A percentile compares a stretch with the other conserved stretches of the same genome.
phyloP scores from a whole-genome alignment of 2,329 filamentous ascomycete species.

The Apiospora sp. region DNA sequence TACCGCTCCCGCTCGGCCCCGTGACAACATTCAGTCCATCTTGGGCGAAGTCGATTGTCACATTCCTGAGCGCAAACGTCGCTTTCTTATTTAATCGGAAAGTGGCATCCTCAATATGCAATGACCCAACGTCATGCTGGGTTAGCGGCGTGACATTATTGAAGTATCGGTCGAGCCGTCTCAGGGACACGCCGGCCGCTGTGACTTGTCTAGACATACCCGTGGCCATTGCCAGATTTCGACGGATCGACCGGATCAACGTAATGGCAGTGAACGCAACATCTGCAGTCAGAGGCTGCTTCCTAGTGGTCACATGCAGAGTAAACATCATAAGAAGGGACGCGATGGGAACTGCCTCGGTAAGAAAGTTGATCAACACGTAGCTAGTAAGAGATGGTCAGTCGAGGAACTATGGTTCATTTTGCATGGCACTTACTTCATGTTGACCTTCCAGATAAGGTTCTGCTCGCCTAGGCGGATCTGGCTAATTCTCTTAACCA shows the following conservation, averaged over 20 bases:
- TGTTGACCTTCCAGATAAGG: conserved; percentile 60
- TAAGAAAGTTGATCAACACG: conserved; percentile 53
- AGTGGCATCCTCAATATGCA: conserved; percentile 54
- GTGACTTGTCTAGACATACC: conserved; percentile 51
- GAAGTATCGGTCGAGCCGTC: conserved; percentile 63
- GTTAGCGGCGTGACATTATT: conserved; percentile 56
- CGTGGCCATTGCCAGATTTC: conserved; percentile 60
- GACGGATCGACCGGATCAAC: conserved; percentile 60
- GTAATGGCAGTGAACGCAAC: conserved; percentile 65
- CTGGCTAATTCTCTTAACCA: conserved; percentile 58
- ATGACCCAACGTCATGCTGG: conserved; percentile 57
- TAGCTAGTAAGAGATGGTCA: conserved; percentile 31
- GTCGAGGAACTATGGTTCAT: conserved; percentile 18
- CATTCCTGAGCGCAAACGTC: conserved; percentile 55
- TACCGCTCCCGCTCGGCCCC: conserved; percentile 64
- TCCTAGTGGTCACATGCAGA: conserved; percentile 56
- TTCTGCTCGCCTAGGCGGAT: conserved; percentile 60
- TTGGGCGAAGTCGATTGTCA: conserved; percentile 60
- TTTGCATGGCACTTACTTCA: conserved; percentile 48
- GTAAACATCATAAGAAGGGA: conserved; percentile 63
- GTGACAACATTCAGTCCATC: conserved; percentile 63
- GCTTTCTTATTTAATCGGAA: conserved; percentile 60
- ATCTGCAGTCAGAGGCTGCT: conserved; percentile 60
- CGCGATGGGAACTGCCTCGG: conserved; percentile 60
- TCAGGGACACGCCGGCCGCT: conserved; percentile 56